phyloP scores from a whole-genome alignment of 768 basidiomycete species.

The Leucogyrophana mollusca region DNA sequence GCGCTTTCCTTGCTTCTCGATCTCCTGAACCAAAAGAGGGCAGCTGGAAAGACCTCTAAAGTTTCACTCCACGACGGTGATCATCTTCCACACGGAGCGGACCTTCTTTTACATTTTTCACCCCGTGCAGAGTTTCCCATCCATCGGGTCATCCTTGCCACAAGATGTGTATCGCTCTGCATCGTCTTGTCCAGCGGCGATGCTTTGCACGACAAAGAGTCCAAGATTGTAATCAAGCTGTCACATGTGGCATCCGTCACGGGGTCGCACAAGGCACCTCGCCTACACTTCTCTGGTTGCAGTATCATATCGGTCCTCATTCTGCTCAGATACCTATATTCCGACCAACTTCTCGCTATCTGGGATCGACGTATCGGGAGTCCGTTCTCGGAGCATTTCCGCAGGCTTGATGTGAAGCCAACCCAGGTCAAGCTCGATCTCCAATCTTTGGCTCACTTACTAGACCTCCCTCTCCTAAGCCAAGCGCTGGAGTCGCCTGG shows the following conservation, averaged over 20 bases:
- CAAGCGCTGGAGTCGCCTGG: conserved; percentile 57
- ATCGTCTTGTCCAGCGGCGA: conserved; percentile 37
- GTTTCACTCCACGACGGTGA: background rate
- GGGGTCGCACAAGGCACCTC: conserved; percentile 7
- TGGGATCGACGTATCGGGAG: conserved; percentile 76
- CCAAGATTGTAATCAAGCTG: conserved; percentile 30
- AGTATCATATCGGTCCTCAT: conserved; percentile 70
- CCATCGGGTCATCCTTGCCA: conserved; percentile 65
- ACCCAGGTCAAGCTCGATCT: conserved; percentile 63
- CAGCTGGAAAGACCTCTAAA: background rate
- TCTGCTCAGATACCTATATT: conserved; percentile 83
- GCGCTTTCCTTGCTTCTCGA: conserved; percentile 26
- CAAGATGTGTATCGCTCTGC: conserved; percentile 51
- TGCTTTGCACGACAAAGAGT: conserved; percentile 23
- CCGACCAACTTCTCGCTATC: conserved; percentile 76
- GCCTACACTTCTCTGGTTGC: conserved; percentile 51
- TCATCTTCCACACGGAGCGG: conserved; percentile 53
- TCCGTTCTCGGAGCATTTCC: conserved; percentile 40
- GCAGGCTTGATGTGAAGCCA: conserved; percentile 39
- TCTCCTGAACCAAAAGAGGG: conserved; percentile 6
- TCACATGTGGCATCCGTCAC: background rate
- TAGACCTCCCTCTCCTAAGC: conserved; percentile 57
- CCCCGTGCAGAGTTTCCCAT: conserved; percentile 50
- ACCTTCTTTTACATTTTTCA: conserved; percentile 52
- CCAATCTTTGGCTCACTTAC: conserved; percentile 48